Conservation (phyloP, 768 basidiomycete genomes). For the Panaeolus cyanescens region DNA sequence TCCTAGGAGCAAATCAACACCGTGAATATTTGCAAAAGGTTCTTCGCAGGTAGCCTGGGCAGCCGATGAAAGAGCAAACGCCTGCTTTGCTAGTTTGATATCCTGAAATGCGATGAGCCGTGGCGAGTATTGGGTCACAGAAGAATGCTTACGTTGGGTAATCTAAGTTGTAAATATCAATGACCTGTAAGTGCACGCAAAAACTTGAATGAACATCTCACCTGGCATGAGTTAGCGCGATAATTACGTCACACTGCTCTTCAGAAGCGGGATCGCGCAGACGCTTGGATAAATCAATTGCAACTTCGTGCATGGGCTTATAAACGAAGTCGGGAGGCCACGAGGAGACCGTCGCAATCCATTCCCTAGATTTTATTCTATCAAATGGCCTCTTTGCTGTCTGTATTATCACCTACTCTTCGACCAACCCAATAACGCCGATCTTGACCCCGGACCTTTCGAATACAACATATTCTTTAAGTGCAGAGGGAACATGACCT, state of each 20-base stretch:
- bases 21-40: constrained; percentile 58
- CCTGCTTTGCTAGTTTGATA: constrained; percentile 65
- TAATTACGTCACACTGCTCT: constrained; percentile 76
- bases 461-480: constrained; percentile 65
- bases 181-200: background rate
- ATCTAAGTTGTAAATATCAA: constrained; percentile 23
- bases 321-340: constrained; percentile 85
- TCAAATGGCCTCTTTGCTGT: background rate
- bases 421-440: constrained; percentile 86
- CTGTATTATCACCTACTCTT: constrained; percentile 52
- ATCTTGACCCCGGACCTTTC: constrained; percentile 72
- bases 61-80: constrained; percentile 60
- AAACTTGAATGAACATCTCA: constrained; percentile 25
- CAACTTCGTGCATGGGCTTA: constrained; percentile 73
- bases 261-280: constrained; percentile 73
- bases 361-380: constrained; percentile 56
- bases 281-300: constrained; percentile 66
- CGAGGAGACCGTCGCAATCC: constrained; percentile 85
- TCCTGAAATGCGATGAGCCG: constrained; percentile 47
- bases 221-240: constrained; percentile 87
- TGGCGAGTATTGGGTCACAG: background rate
- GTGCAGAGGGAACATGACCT: constrained; percentile 55
- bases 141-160: constrained; percentile 46
- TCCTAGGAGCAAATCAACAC: constrained; percentile 82
- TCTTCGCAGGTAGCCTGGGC: constrained; percentile 38